Evolutionary conservation across 2,329 filamentous ascomycete species (phyloP).

Genomic region (Neurospora sp.): DNA sequence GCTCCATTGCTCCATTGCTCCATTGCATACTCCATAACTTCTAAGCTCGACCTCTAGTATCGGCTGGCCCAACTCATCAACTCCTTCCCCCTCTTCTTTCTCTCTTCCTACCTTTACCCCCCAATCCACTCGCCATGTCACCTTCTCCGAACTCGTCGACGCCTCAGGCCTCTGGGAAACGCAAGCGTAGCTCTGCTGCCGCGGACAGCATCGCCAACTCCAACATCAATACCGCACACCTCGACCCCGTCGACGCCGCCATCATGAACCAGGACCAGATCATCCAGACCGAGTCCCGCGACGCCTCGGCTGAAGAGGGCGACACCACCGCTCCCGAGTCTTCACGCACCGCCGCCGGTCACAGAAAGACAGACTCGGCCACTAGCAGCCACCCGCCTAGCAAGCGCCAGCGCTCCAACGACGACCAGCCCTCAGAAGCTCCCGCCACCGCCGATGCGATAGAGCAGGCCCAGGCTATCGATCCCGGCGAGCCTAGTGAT

Average conservation of each 20-base stretch:
- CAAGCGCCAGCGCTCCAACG: slow-evolving; percentile 70
- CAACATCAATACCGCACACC: slow-evolving; percentile 25
- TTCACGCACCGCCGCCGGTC: slow-evolving; percentile 32
- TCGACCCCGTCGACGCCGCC: slow-evolving; percentile 12
- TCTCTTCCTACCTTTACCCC: not conserved
- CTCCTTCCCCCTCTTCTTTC: slow-evolving; percentile 3
- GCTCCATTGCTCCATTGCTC: not conserved
- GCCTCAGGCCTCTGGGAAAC: slow-evolving; percentile 48
- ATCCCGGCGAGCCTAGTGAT: slow-evolving; percentile 60
- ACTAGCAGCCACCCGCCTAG: slow-evolving; percentile 46
- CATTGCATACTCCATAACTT: not conserved
- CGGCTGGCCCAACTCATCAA: not conserved
- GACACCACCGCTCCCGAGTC: slow-evolving; percentile 59
- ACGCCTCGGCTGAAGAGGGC: slow-evolving; percentile 74
- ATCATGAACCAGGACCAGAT: slow-evolving; percentile 38
- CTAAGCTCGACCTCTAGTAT: not conserved
- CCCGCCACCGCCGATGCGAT: slow-evolving; percentile 39
- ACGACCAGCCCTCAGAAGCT: slow-evolving; percentile 33
- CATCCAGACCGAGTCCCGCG: slow-evolving; percentile 63
- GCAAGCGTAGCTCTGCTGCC: slow-evolving; percentile 61
- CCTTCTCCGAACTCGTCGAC: slow-evolving; percentile 42
- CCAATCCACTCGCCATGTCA: slow-evolving; percentile 37
- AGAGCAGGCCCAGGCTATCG: slow-evolving; percentile 33
- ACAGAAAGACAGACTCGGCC: slow-evolving; percentile 43
- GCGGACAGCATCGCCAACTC: slow-evolving; percentile 36